Conservation (phyloP, 2,329 filamentous ascomycete species). For the Mycogone perniciosa region DNA sequence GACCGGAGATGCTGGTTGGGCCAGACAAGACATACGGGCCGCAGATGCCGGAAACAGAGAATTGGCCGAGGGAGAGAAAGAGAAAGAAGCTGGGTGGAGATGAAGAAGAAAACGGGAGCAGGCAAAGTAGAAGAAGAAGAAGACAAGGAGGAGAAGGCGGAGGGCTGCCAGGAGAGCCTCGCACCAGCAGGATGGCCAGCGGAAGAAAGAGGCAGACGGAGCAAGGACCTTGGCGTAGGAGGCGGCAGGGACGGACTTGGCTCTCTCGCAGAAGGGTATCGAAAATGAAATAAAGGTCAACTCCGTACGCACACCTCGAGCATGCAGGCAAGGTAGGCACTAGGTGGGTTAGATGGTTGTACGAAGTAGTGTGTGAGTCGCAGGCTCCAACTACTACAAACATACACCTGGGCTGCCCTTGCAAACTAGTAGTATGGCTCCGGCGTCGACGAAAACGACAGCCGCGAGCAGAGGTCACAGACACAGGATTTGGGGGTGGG, state of each 20-base stretch:
- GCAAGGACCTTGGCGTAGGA: neutral
- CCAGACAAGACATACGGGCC: neutral
- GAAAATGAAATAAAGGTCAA: neutral
- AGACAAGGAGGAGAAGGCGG: neutral
- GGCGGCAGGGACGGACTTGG: neutral
- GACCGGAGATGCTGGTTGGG: neutral
- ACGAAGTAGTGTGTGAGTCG: neutral
- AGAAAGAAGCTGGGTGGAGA: neutral
- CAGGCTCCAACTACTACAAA: neutral
- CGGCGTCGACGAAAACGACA: neutral
- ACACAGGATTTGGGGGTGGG: neutral
- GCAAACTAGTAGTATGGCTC: neutral
- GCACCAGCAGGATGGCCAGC: neutral
- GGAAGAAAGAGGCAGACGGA: neutral
- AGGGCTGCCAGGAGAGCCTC: neutral
- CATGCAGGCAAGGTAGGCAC: neutral
- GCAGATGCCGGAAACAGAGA: neutral
- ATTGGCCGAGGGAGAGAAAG: neutral
- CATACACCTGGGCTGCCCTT: neutral
- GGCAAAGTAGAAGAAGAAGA: neutral
- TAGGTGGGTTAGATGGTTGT: neutral
- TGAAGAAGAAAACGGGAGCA: neutral
- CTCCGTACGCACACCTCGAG: neutral
- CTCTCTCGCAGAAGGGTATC: neutral
- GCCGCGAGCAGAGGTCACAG: neutral